Percentiles rank a stretch among this genome's conserved stretches.
Conservation (phyloP, 305 asterid genomes). For the Andrographis paniculata region DNA sequence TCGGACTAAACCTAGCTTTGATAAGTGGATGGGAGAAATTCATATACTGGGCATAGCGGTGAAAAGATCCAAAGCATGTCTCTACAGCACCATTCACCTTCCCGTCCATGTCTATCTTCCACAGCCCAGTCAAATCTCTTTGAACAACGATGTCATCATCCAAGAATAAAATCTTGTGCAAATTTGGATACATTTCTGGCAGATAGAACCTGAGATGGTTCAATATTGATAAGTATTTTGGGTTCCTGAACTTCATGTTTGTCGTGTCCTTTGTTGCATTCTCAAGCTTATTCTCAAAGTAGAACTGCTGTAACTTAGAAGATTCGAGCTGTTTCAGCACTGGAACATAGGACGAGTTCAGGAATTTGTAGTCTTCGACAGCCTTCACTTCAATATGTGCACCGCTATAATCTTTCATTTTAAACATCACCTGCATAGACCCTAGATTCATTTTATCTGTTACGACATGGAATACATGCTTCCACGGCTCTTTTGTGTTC, state of each 20-base stretch:
- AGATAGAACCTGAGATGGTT: conserved; percentile 41
- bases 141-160: conserved; percentile 47
- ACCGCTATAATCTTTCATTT: conserved; percentile 36
- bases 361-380: conserved; percentile 35
- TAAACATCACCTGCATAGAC: conserved; percentile 43
- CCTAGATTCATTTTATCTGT: conserved; percentile 41
- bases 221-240: conserved; percentile 37
- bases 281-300: conserved; percentile 32
- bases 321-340: conserved; percentile 33
- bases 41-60: conserved; percentile 34
- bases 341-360: conserved; percentile 37
- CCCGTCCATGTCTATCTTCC: conserved; percentile 40
- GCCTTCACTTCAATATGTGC: conserved; percentile 35
- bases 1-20: conserved; percentile 34
- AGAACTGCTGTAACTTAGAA: conserved; percentile 28
- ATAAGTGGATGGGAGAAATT: conserved; percentile 44
- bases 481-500: conserved; percentile 46
- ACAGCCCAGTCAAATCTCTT: conserved; percentile 39
- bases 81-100: conserved; percentile 39
- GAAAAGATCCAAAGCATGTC: conserved; percentile 41
- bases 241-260: conserved; percentile 36
- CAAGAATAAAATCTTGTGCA: conserved; percentile 38
- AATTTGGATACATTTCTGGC: conserved; percentile 39
- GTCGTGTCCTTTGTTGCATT: conserved; percentile 29
- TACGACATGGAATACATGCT: conserved; percentile 45